These are phyloP conservation scores for Penicillium samsonianum DNA, from an alignment of 495 filamentous ascomycete species.

Conservation along the genomic window DNA sequence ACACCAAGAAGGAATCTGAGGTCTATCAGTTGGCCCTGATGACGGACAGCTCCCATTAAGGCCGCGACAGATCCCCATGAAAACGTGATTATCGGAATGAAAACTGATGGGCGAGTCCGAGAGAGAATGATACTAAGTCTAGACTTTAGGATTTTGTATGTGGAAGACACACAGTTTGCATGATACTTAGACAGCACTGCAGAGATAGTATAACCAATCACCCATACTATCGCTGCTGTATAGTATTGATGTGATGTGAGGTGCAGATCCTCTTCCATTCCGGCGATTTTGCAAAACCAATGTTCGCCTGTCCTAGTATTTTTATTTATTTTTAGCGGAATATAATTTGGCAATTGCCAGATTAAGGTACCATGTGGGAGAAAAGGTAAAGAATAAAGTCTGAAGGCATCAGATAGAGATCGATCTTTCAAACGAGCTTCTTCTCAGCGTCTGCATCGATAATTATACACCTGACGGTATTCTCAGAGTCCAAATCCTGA, in stretches of 20 bases:
- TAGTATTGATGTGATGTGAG: conserved; percentile 39
- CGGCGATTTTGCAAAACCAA: conserved; percentile 50
- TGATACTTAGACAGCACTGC: conserved; percentile 44
- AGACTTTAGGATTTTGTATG: neutral
- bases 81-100: conserved; percentile 38
- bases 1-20: conserved; percentile 37
- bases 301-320: conserved; percentile 12
- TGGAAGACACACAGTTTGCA: neutral
- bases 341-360: neutral
- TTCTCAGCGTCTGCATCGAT: neutral
- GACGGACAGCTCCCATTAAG: conserved; percentile 41
- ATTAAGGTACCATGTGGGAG: conserved; percentile 37
- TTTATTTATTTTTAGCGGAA: neutral
- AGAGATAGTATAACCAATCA: conserved; percentile 46
- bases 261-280: conserved; percentile 44
- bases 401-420: conserved; percentile 48
- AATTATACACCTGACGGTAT: neutral
- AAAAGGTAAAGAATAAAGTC: conserved; percentile 55
- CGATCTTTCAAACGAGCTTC: conserved; percentile 49
- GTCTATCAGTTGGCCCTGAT: conserved; percentile 39
- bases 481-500: neutral
- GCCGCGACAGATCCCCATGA: conserved; percentile 37
- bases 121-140: conserved; percentile 40
- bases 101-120: conserved; percentile 33
- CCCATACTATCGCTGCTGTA: conserved; percentile 43